These are phyloP conservation scores for Penicillium macrosclerotiorum DNA, from an alignment of 495 filamentous ascomycete species.

Conservation along the genomic window DNA sequence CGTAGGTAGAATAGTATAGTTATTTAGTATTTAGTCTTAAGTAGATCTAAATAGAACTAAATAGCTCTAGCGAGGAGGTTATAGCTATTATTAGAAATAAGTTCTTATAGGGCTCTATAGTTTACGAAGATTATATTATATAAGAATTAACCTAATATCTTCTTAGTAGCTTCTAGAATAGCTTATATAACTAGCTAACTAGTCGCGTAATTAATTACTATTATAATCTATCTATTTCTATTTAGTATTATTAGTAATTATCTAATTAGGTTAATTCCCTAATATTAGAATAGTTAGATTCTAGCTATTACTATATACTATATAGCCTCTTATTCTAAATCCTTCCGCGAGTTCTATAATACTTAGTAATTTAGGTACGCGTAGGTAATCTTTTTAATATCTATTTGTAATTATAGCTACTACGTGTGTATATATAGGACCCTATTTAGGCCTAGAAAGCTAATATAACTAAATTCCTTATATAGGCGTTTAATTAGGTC, in stretches of 20 bases:
- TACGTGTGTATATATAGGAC: neutral
- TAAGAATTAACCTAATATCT: neutral
- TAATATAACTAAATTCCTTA: neutral
- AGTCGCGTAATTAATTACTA: neutral
- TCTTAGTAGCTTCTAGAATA: neutral
- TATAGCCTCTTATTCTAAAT: neutral
- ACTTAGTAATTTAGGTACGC: constrained; percentile 1
- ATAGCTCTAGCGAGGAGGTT: neutral
- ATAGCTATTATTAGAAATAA: neutral
- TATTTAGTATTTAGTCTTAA: neutral
- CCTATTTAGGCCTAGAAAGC: neutral
- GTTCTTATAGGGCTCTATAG: neutral
- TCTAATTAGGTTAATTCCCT: constrained; percentile 1
- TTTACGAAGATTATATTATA: neutral
- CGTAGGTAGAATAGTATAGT: neutral
- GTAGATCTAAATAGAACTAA: neutral
- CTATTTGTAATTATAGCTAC: neutral
- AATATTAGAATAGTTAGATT: neutral
- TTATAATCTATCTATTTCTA: constrained; percentile 2
- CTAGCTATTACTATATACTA: constrained; percentile 3
- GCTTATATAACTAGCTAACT: neutral
- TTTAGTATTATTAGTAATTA: neutral
- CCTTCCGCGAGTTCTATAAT: neutral
- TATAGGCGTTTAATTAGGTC: neutral
- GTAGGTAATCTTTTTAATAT: neutral